phyloP scores from a whole-genome alignment of 228 moss, liverwort and hornwort species.

The Sphagnum magellanicum region DNA sequence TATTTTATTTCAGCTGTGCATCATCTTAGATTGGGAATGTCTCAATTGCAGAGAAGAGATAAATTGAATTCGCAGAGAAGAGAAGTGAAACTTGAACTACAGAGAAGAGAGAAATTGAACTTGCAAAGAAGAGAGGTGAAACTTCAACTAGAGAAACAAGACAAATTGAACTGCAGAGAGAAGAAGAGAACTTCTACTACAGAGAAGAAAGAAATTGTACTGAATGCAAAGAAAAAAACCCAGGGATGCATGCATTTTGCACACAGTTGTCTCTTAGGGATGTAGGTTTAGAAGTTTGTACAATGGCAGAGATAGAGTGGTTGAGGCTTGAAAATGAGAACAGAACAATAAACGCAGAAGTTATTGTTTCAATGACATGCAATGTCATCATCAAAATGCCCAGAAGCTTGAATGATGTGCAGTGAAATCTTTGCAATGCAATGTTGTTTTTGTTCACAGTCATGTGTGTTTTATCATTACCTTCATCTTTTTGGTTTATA shows the following conservation, averaged over 20 bases:
- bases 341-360: background rate
- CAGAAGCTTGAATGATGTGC: background rate
- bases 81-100: background rate
- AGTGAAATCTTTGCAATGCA: no score
- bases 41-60: background rate
- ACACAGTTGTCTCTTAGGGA: background rate
- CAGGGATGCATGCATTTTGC: background rate
- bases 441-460: no score
- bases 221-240: background rate
- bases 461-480: no score
- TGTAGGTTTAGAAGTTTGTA: background rate
- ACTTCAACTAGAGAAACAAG: background rate
- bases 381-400: background rate
- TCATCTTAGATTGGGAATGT: background rate
- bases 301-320: no score
- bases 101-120: background rate
- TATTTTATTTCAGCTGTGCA: background rate
- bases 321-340: no score
- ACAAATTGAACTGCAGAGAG: background rate
- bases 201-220: background rate
- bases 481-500: no score
- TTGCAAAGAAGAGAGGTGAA: background rate
- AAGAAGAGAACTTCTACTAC: background rate
- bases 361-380: background rate
- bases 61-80: background rate